These are phyloP conservation scores for Medicago arabica DNA, from an alignment of 306 rosid species.

Conservation along the genomic window DNA sequence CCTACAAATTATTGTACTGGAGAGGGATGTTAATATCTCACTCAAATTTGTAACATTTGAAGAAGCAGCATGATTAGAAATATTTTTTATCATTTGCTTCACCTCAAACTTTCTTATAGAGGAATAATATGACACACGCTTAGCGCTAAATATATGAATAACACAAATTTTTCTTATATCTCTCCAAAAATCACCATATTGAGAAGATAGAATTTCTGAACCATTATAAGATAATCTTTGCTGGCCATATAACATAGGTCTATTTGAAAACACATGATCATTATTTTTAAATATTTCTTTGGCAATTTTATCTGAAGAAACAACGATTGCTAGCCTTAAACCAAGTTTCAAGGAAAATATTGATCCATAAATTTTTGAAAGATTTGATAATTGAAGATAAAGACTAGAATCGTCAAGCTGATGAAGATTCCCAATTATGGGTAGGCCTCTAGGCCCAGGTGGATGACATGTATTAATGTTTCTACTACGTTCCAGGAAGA, in stretches of 20 bases:
- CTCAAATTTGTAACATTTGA: constrained; percentile 30
- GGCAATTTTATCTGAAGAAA: constrained; percentile 31
- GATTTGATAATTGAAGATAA: constrained; percentile 10
- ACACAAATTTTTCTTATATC: constrained; percentile 25
- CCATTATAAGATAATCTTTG: constrained; percentile 48
- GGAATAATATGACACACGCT: constrained; percentile 30
- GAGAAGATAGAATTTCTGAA: constrained; percentile 42
- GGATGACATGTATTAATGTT: neutral
- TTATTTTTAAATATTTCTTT: constrained; percentile 25
- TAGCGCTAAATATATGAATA: constrained; percentile 43
- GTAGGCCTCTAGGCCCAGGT: constrained; percentile 58
- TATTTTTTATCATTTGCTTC: constrained; percentile 9
- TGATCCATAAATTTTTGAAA: neutral
- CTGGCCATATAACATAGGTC: constrained; percentile 39
- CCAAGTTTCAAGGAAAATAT: constrained; percentile 40
- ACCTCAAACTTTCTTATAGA: constrained; percentile 39
- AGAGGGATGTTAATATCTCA: constrained; percentile 28
- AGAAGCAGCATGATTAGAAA: constrained; percentile 31
- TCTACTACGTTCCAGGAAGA: neutral
- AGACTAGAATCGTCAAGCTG: constrained; percentile 40
- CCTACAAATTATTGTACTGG: constrained; percentile 39
- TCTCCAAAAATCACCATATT: constrained; percentile 49
- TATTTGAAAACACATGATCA: constrained; percentile 36
- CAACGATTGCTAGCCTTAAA: constrained; percentile 34
- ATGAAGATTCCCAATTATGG: constrained; percentile 57